Evolutionary conservation across 2,329 filamentous ascomycete species (phyloP), one percentile per base, ranked within the genome.

Genomic region (Exophiala sideris): DNA sequence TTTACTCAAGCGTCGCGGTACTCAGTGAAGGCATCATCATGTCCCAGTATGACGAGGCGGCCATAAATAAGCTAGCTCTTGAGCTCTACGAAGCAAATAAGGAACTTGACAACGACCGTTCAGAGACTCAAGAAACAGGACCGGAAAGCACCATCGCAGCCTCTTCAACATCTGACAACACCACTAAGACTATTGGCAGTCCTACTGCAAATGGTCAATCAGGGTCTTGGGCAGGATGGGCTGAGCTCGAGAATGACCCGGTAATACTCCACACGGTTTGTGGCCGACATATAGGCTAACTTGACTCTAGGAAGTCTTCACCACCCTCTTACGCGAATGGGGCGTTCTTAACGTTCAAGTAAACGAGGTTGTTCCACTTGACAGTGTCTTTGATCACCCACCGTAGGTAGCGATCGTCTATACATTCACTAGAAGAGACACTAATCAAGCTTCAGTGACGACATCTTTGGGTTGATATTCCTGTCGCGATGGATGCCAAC

Each of bases 191-290:
- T 4, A 52, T 53, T 5, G 52, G 48, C 34, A 44, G 9, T 21
- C n/a, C 34, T 2, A 34, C 40, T 20, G 24, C 29, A n/a, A 35
- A 10, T 12, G 16, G 47, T 6, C 36, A 34, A 18, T 14, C 9
- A 20, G 33, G 34, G 33, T 52, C 57, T 5, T 60, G 57, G 76
- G 71, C 71, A 62, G 76, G 76, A 20, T 92, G 87, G 84, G 81
- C 86, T 54, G 91, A 96, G 66, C 79, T 97, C 46, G 91, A 96
- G 71, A 95, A 90, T 5, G 91, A 96, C 58, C 91, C 91, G 6
- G 89, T 90, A 71, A 11, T 38, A 2, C 24, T 21, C n/a, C 24
- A 21, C 8, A 34, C 18, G 3, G 18, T 45, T 20, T 39, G 49
- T n/a, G 2, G 5, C 18, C 1, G 9, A 24, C 16, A 14, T 12